Base-by-base conservation (phyloP, 139 green algal genomes). In the Chlorella sp. region DNA sequence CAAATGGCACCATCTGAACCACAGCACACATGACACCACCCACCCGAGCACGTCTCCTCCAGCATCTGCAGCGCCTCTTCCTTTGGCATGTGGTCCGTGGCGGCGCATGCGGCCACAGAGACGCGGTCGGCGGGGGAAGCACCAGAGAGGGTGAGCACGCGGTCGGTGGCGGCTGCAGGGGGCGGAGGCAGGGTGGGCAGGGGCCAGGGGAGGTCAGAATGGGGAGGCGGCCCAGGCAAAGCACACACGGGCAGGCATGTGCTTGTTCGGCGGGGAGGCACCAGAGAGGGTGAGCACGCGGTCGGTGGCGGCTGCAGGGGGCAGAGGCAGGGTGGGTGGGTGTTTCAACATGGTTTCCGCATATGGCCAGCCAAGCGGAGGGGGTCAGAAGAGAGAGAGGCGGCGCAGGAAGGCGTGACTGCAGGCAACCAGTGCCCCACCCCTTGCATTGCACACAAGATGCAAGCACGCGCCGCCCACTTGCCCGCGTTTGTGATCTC, bases 401-500 rank as follows among this genome's bases (percentile, higher is more conserved):
- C 48, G 48, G 48, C n/a, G 21, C 22, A 76, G 32, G 68, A 76
- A 32, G 68, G 68, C 11, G 68, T 71, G 64, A 9, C 64, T 5
- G 64, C 64, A 28, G 64, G 64, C 22, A 26, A 71, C 64, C 64
- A 71, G 64, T 28, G 64, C 64, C 21, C 24, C 11, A 71, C 21
- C 64, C 60, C 18, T 68, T 68, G 64, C 19, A n/a, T 28, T 34
- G 21, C 71, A 30, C 69, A 16, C 82, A 81, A 36, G 0, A 15
- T 14, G 9, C 3, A 73, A 71, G 15, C 36, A 64, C 40, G 48
- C 9, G 2, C 64, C 64, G 36, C 12, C 83, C 22, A 64, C 83
- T 22, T 68, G 80, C 84, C 84, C 57, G 93, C 92, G 60, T 97
- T 98, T 30, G 93, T 91, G 24, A 96, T 66, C 90, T 99, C 98